Evolutionary conservation across 495 filamentous ascomycete species (phyloP), one percentile per base, ranked within the genome.

Genomic region (Hypoxylon rickii): DNA sequence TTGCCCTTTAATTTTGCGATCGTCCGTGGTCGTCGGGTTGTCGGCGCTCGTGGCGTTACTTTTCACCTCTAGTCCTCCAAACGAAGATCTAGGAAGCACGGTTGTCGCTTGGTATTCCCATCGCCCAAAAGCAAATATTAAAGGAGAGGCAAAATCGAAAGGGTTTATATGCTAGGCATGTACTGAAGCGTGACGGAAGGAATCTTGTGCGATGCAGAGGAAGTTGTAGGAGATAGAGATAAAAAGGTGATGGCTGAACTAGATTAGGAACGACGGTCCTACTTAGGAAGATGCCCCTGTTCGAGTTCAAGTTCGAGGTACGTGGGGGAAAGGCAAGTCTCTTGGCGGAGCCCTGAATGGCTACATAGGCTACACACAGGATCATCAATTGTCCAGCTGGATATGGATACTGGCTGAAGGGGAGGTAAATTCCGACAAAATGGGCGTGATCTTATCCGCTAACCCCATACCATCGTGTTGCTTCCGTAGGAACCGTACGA

Each of bases 311-410:
- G n/a, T n/a, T n/a, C n/a, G n/a, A n/a, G 39, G 38, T 51, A 63
- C 51, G 55, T 64, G 52, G 52, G 62, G 62, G 64, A 58, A 51
- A 45, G 46, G 56, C 42, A 24, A 38, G 49, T 56, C 21, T 66
- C 66, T 68, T 68, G 63, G 66, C 66, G 64, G 56, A 68, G 66
- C 66, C 60, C 52, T 55, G 63, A 24, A 59, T 19, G 45, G 29
- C 41, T 43, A 46, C 61, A 59, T 64, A 64, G 55, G 60, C 55
- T 50, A 19, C 60, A 55, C 60, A 59, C 49, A 47, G 60, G 51
- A 42, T 58, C 61, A 51, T 55, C 38, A 48, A 59, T 32, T 59
- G n/a, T n/a, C n/a, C n/a, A n/a, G n/a, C n/a, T n/a, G n/a, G n/a
- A n/a, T n/a, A n/a, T n/a, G 61, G 55, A 45, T 55, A 58, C 54